Evolutionary conservation across 2,329 filamentous ascomycete species (phyloP).

Genomic region (Thermomyces lanuginosus): DNA sequence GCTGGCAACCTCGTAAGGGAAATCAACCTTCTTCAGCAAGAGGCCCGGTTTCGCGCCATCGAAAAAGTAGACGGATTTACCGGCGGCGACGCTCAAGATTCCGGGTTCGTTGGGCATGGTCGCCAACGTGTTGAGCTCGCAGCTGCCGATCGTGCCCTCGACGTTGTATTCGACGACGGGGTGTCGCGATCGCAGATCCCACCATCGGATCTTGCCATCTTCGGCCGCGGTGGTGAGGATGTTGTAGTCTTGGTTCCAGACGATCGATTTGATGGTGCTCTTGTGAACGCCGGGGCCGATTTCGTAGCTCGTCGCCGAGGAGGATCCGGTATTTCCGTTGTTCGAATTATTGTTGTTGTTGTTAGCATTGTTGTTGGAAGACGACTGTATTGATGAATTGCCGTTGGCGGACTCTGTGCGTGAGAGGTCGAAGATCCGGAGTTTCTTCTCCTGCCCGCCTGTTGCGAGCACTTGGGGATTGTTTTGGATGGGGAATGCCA

Average conservation of each 20-base stretch:
- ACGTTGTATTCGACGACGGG: slow-evolving; percentile 63
- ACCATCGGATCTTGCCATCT: slow-evolving; percentile 88
- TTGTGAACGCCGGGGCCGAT: slow-evolving; percentile 73
- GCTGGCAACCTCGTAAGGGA: slow-evolving; percentile 75
- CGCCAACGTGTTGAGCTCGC: slow-evolving; percentile 64
- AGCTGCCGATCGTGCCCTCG: slow-evolving; percentile 76
- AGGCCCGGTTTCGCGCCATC: slow-evolving; percentile 53
- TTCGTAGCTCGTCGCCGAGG: slow-evolving; percentile 57
- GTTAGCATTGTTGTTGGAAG: neutral
- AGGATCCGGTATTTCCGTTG: slow-evolving; percentile 22
- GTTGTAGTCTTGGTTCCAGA: slow-evolving; percentile 81
- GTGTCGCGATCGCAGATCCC: slow-evolving; percentile 63
- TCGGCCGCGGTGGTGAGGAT: slow-evolving; percentile 78
- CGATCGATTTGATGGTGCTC: slow-evolving; percentile 86
- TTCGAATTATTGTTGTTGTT: slow-evolving; percentile 1
- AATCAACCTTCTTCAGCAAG: slow-evolving; percentile 60
- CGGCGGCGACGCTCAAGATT: slow-evolving; percentile 79
- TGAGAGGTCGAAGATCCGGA: slow-evolving; percentile 79
- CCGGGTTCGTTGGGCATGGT: slow-evolving; percentile 46
- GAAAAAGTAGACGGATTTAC: slow-evolving; percentile 87
- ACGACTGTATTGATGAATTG: slow-evolving; percentile 4
- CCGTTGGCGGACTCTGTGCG: slow-evolving; percentile 31
- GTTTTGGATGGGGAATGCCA: slow-evolving; percentile 72
- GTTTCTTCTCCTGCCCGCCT: slow-evolving; percentile 88
- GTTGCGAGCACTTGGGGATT: slow-evolving; percentile 72